Evolutionary conservation across 2,329 filamentous ascomycete genomes (phyloP).

Genomic region (Colletotrichum kahawae): DNA sequence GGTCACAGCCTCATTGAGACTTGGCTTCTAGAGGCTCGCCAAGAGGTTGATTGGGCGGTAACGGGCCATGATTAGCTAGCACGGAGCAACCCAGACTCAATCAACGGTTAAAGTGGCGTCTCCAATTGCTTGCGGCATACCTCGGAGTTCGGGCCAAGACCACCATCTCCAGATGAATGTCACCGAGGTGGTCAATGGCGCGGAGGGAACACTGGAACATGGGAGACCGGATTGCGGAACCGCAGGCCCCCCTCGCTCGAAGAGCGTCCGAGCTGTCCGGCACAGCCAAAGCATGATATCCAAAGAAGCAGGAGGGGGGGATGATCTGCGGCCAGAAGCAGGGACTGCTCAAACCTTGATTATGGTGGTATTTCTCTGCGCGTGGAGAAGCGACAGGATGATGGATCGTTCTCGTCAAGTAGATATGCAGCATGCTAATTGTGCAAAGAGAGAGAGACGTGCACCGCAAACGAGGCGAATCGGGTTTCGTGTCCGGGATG

Average conservation of each 20-base stretch:
- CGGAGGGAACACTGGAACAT: not conserved
- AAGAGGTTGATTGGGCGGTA: not conserved
- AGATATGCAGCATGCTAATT: not conserved
- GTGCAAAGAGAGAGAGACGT: not conserved
- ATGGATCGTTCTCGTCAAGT: not conserved
- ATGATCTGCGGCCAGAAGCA: constrained; percentile 2
- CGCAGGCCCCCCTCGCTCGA: not conserved
- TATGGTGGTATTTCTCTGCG: not conserved
- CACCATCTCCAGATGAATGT: not conserved
- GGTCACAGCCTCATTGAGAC: not conserved
- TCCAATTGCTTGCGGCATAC: not conserved
- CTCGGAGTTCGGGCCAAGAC: not conserved
- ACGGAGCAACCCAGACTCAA: not conserved
- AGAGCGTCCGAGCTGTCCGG: constrained; percentile 1
- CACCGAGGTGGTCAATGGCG: not conserved
- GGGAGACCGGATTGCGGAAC: not conserved
- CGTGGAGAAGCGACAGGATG: not conserved
- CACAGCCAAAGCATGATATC: not conserved
- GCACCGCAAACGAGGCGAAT: not conserved
- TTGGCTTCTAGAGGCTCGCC: not conserved
- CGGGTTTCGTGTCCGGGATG: constrained; percentile 3
- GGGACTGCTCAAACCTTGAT: not conserved
- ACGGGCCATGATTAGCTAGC: not conserved
- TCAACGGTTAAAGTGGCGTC: not conserved
- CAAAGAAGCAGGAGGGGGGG: not conserved